These are phyloP conservation scores for Nigrograna mackinnonii DNA, from an alignment of 2,329 filamentous ascomycete genomes.

Conservation along the genomic window DNA sequence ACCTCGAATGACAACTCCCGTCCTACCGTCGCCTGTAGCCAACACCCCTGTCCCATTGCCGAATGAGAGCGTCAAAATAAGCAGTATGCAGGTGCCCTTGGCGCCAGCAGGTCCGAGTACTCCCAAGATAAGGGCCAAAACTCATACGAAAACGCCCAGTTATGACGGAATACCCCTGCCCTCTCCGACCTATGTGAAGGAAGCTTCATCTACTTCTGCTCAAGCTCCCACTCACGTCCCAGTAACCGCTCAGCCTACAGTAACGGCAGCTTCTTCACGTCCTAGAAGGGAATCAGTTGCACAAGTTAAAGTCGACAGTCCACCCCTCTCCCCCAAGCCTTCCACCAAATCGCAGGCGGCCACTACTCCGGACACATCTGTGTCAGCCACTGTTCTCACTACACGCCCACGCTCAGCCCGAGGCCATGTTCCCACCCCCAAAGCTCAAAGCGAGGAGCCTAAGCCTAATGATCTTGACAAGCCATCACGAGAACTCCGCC, in stretches of 20 bases:
- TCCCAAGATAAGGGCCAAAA: constrained; percentile 16
- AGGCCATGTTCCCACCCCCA: constrained; percentile 38
- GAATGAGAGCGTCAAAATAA: constrained; percentile 20
- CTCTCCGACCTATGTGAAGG: background rate
- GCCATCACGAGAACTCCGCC: constrained; percentile 42
- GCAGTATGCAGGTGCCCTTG: constrained; percentile 45
- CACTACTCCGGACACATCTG: constrained; percentile 5
- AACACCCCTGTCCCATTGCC: constrained; percentile 14
- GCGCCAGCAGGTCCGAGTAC: constrained; percentile 47
- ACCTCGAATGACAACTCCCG: constrained; percentile 5
- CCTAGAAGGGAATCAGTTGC: constrained; percentile 36
- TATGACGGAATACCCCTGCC: constrained; percentile 17
- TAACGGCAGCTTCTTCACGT: constrained; percentile 38
- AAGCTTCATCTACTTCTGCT: constrained; percentile 14
- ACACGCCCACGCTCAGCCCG: constrained; percentile 44
- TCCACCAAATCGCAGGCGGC: constrained; percentile 21
- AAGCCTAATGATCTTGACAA: constrained; percentile 41
- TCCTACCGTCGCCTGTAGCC: constrained; percentile 1
- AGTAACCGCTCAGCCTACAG: constrained; percentile 13
- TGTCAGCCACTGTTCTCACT: constrained; percentile 12
- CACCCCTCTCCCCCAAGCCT: background rate
- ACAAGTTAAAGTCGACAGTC: constrained; percentile 18
- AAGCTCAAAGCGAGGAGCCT: constrained; percentile 55
- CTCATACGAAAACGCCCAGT: constrained; percentile 11
- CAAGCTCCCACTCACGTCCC: constrained; percentile 5